Conservation (phyloP, 345 rosid genomes). For the Brassica cretica region DNA sequence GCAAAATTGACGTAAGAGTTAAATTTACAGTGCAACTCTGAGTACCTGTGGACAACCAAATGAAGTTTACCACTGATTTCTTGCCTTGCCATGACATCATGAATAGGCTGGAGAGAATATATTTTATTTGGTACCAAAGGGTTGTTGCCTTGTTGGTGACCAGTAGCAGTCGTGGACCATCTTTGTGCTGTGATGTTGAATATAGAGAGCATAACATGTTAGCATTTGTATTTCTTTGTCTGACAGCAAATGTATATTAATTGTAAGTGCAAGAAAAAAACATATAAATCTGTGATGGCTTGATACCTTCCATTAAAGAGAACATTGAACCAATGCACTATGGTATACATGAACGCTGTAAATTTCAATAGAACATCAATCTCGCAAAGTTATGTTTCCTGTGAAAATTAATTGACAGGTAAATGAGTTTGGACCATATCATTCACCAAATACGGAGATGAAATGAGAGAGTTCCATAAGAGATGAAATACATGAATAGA, state of each 20-base stretch:
- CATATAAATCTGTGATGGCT: background rate
- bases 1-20: too few relatives aligned
- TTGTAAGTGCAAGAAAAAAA: background rate
- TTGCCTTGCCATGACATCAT: too few relatives aligned
- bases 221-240: constrained; percentile 23
- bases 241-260: background rate
- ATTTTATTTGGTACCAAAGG: constrained; percentile 95
- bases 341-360: constrained; percentile 66
- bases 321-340: constrained; percentile 96
- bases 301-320: constrained; percentile 79
- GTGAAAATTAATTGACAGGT: constrained; percentile 31
- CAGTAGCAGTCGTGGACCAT: constrained; percentile 96
- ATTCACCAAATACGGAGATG: background rate
- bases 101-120: constrained; percentile 91
- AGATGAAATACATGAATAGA: too few relatives aligned
- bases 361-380: constrained; percentile 82
- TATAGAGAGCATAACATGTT: constrained; percentile 11
- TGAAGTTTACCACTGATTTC: too few relatives aligned
- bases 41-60: too few relatives aligned
- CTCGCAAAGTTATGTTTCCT: constrained; percentile 88
- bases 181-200: constrained; percentile 72
- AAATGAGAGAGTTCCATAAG: too few relatives aligned
- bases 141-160: constrained; percentile 67
- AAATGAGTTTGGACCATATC: constrained; percentile 11
- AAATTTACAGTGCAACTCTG: too few relatives aligned